Conservation (phyloP, 345 rosid genomes). For the Rhodomyrtus tomentosa region DNA sequence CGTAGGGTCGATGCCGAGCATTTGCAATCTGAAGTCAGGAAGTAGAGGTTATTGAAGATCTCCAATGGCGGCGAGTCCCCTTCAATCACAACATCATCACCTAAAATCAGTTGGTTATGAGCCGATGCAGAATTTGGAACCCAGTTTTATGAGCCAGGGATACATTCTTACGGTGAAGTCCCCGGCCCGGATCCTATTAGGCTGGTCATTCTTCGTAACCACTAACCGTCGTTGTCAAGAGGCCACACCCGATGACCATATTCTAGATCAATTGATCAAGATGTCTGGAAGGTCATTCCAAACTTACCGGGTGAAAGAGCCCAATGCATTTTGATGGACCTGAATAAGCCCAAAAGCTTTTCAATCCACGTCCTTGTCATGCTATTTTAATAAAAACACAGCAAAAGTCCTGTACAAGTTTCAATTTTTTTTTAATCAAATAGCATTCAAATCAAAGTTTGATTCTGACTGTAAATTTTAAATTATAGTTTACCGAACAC, state of each 20-base stretch:
- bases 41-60: constrained; percentile 19
- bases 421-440: too few species aligned
- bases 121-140: constrained; percentile 41
- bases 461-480: too few species aligned
- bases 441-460: too few species aligned
- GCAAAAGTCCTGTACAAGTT: too few species aligned
- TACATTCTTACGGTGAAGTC: neutral
- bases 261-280: neutral
- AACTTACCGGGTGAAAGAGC: neutral
- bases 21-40: constrained; percentile 23
- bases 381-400: too few species aligned
- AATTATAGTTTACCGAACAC: too few species aligned
- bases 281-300: neutral
- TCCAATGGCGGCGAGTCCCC: constrained; percentile 39
- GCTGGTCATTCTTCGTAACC: too few species aligned
- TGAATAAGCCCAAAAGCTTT: neutral
- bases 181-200: constrained; percentile 47
- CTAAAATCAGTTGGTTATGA: constrained; percentile 31
- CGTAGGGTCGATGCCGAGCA: constrained; percentile 12
- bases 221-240: too few species aligned
- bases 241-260: constrained; percentile 35
- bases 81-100: constrained; percentile 23
- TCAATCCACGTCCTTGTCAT: neutral
- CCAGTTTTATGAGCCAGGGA: constrained; percentile 31
- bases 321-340: neutral